These are phyloP conservation scores for Mesostigma viride DNA, from an alignment of 139 green algal genomes.

Conservation along the genomic window DNA sequence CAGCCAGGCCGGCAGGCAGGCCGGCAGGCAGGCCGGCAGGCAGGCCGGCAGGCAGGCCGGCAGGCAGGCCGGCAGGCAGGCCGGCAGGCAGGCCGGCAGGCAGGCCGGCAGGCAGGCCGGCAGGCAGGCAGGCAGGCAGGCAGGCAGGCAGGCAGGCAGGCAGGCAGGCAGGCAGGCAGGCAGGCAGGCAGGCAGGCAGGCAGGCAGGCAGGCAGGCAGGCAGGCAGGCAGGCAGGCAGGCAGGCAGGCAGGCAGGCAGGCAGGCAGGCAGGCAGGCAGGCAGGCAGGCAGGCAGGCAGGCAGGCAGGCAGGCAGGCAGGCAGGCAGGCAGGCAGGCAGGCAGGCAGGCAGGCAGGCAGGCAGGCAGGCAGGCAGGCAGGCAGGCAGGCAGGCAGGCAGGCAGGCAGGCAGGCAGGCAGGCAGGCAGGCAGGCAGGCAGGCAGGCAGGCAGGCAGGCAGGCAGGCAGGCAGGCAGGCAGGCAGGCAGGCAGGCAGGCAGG, in stretches of 20 bases:
- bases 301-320: background rate
- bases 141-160: slow-evolving; percentile 6
- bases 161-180: background rate
- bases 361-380: background rate
- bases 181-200: background rate
- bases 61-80: slow-evolving; percentile 13
- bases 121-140: slow-evolving; percentile 13
- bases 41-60: slow-evolving; percentile 12
- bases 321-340: background rate
- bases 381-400: background rate
- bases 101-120: slow-evolving; percentile 10
- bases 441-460: background rate
- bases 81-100: slow-evolving; percentile 13
- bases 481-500: background rate
- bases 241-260: background rate
- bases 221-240: background rate
- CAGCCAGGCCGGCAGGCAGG: slow-evolving; percentile 9
- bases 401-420: background rate
- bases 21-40: slow-evolving; percentile 9
- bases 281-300: background rate
- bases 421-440: background rate
- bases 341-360: background rate
- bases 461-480: background rate
- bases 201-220: background rate
- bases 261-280: background rate